phyloP scores from a whole-genome alignment of 1,139 yeast species.

The Candida sanyaensis region DNA sequence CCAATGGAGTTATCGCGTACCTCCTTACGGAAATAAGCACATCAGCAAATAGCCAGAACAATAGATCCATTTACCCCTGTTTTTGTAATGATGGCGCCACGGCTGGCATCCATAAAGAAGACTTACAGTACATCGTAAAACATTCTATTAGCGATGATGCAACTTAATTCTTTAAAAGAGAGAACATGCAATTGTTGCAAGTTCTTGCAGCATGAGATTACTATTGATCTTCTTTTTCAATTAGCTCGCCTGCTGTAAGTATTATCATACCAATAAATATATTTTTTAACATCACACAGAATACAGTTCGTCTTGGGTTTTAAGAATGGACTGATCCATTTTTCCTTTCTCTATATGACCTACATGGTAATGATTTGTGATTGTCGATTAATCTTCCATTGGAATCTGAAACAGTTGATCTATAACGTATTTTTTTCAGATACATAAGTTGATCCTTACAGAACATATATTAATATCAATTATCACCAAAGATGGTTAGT shows the following conservation, averaged over 20 bases:
- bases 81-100: background rate
- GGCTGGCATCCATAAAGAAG: background rate
- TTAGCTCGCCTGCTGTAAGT: too few relatives aligned
- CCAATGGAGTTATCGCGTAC: conserved; percentile 1
- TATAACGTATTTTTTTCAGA: background rate
- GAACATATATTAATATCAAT: background rate
- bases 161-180: too few relatives aligned
- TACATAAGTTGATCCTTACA: background rate
- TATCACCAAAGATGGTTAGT: background rate
- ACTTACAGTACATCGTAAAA: background rate
- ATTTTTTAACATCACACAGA: too few relatives aligned
- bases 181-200: too few relatives aligned
- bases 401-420: background rate
- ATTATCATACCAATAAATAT: too few relatives aligned
- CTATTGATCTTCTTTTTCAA: too few relatives aligned
- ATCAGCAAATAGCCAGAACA: background rate
- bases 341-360: background rate
- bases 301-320: too few relatives aligned
- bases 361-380: background rate
- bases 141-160: background rate
- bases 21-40: background rate
- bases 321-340: too few relatives aligned
- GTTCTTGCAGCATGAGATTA: too few relatives aligned
- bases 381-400: background rate
- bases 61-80: background rate